Conservation (phyloP, 2,329 filamentous ascomycete genomes). For the Dendryphion nanum region DNA sequence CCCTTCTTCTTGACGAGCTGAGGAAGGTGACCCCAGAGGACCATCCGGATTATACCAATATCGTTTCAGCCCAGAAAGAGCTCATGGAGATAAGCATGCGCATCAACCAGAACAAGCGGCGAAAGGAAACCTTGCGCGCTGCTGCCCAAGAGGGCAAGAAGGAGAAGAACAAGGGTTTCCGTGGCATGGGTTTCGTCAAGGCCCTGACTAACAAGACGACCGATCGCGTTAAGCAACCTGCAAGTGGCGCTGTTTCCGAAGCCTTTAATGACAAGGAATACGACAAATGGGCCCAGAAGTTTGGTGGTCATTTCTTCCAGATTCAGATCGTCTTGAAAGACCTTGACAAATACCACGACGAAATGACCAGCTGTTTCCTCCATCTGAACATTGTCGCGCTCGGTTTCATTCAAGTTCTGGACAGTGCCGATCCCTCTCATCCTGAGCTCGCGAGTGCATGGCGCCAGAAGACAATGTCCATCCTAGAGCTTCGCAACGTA, state of each 20-base stretch:
- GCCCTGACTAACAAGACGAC: conserved; percentile 80
- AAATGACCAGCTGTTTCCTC: conserved; percentile 74
- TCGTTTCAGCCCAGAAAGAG: conserved; percentile 73
- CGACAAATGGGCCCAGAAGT: conserved; percentile 76
- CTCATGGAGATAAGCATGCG: conserved; percentile 59
- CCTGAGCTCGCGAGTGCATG: conserved; percentile 91
- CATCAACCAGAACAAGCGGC: conserved; percentile 95
- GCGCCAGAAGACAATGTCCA: conserved; percentile 84
- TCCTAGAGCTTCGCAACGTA: conserved; percentile 80
- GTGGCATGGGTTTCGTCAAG: conserved; percentile 60
- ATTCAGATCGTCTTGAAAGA: conserved; percentile 90
- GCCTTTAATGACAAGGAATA: conserved; percentile 77
- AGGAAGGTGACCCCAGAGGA: conserved; percentile 75
- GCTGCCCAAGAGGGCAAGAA: conserved; percentile 37
- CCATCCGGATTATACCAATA: conserved; percentile 74
- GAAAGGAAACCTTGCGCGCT: conserved; percentile 73
- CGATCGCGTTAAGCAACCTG: conserved; percentile 76
- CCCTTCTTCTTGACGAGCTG: conserved; percentile 77
- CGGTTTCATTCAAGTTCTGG: conserved; percentile 80
- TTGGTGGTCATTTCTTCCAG: conserved; percentile 87
- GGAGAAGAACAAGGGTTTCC: conserved; percentile 27
- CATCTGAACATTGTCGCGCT: conserved; percentile 78
- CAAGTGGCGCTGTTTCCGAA: conserved; percentile 58
- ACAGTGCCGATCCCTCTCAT: conserved; percentile 57
- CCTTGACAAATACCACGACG: conserved; percentile 88